Evolutionary conservation across 2,329 filamentous ascomycete species (phyloP).

Genomic region (Nemania bipapillata): DNA sequence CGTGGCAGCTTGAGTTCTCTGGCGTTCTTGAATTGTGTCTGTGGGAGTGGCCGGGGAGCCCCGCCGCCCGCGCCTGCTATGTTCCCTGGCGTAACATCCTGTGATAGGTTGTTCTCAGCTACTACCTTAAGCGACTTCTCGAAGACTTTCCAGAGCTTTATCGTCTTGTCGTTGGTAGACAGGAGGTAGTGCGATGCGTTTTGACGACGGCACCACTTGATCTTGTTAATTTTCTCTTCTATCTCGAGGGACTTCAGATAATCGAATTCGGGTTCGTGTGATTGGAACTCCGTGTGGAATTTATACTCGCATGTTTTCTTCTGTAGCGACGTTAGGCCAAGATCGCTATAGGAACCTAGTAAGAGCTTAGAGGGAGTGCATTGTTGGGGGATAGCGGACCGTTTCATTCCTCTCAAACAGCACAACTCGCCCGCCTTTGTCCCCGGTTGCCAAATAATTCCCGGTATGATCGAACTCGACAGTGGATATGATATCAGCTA

Average conservation of each 20-base stretch:
- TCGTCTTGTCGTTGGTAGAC: conserved; percentile 99
- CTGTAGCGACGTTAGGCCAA: conserved; percentile 59
- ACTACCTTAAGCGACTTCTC: conserved; percentile 99
- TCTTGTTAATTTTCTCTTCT: conserved; percentile 99
- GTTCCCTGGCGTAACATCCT: conserved; percentile 84
- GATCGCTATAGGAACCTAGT: neutral
- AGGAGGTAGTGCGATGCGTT: conserved; percentile 98
- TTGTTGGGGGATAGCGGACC: conserved; percentile 63
- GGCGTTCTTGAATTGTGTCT: conserved; percentile 79
- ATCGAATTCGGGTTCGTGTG: conserved; percentile 98
- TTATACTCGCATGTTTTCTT: conserved; percentile 99
- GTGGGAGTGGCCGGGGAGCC: conserved; percentile 75
- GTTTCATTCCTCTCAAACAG: conserved; percentile 95
- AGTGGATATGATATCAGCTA: conserved; percentile 90
- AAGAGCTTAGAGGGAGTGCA: neutral
- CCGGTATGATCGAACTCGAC: conserved; percentile 92
- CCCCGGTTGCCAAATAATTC: conserved; percentile 89
- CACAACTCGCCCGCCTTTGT: conserved; percentile 86
- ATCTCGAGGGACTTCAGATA: conserved; percentile 99
- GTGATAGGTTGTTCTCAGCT: conserved; percentile 97
- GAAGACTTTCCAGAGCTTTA: conserved; percentile 99
- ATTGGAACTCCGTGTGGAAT: conserved; percentile 99
- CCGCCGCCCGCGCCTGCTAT: conserved; percentile 78
- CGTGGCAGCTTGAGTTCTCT: conserved; percentile 91
- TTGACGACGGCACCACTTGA: conserved; percentile 98